Base-by-base conservation (phyloP, 441 rosid species). In the Jatropha podagrica region DNA sequence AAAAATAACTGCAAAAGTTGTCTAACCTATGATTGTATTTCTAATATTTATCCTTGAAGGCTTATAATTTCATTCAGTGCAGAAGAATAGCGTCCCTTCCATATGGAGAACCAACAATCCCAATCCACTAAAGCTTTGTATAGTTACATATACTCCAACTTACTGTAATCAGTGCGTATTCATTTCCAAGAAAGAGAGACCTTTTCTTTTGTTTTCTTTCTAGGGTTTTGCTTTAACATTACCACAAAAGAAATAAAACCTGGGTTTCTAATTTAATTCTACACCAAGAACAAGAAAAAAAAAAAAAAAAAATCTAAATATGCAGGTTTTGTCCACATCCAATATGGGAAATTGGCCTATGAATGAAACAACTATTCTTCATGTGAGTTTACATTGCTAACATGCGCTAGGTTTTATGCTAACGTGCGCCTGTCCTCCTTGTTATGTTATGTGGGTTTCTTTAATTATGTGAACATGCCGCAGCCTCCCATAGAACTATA, bases 361-460 rank as follows among this genome's bases (percentile, higher is more conserved):
- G 79, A 78, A 81, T 69, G 66, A 77, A 80, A 76, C 63, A 55
- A 51, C 79, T 48, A 70, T 68, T 75, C 42, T 59, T 74, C 81
- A 55, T 75, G 76, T 67, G 83, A 77, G 76, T 65, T 82, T 48
- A n/a, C 66, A 65, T 61, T 38, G 78, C 80, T 76, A 81, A 72
- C 69, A 14, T 78, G 80, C 77, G 67, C 72, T 77, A 48, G 72
- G 72, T 61, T 78, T 66, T 61, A 67, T 68, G 76, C 81, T 78
- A 85, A 80, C 60, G 52, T 82, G 84, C 84, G 56, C 58, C 58
- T n/a, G 59, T 58, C 42, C 38, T 55, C 56, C 55, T 42, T 52
- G 12, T 4, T 2, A 32, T 66, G 40, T 56, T n/a, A 15, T 66
- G 49, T 65, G 60, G 68, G 55, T 56, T 38, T 38, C 52, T 13